Evolutionary conservation across 2,329 filamentous ascomycete species (phyloP).

Genomic region (Phyllosticta citribraziliensis): DNA sequence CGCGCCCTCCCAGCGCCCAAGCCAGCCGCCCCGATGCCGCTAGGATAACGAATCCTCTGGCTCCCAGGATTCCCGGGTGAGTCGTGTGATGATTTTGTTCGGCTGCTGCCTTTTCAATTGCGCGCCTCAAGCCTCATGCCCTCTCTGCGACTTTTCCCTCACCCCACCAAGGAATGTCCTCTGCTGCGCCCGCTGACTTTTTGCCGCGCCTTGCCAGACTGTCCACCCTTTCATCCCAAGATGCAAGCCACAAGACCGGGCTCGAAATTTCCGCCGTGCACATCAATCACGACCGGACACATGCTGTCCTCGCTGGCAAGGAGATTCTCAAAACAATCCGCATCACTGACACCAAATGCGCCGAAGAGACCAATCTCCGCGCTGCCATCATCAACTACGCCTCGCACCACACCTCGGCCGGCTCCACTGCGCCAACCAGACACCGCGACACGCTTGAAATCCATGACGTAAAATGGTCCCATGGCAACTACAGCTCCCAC

Average conservation of each 20-base stretch:
- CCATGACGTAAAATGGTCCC: slow-evolving; percentile 59
- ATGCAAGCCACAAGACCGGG: slow-evolving; percentile 53
- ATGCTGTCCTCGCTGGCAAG: slow-evolving; percentile 54
- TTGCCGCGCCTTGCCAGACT: slow-evolving; percentile 17
- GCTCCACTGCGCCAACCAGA: slow-evolving; percentile 35
- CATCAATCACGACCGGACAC: slow-evolving; percentile 52
- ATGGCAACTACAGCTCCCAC: slow-evolving; percentile 48
- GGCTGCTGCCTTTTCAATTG: slow-evolving; percentile 3
- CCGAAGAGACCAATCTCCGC: slow-evolving; percentile 55
- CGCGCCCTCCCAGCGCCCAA: slow-evolving; percentile 44
- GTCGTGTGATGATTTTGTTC: slow-evolving; percentile 14
- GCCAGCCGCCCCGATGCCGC: slow-evolving; percentile 29
- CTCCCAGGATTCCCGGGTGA: slow-evolving; percentile 28
- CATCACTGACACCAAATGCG: slow-evolving; percentile 46
- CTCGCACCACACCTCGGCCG: slow-evolving; percentile 35
- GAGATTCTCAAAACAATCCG: slow-evolving; percentile 58
- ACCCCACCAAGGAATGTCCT: not conserved
- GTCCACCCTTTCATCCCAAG: slow-evolving; percentile 41
- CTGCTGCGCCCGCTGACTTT: not conserved
- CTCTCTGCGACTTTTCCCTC: not conserved
- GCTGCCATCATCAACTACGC: slow-evolving; percentile 50
- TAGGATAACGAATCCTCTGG: slow-evolving; percentile 24
- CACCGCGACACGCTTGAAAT: slow-evolving; percentile 52
- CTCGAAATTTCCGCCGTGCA: slow-evolving; percentile 54
- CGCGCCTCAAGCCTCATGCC: not conserved